Base-by-base conservation (phyloP, 306 rosid species). In the Citrullus colocynthis region DNA sequence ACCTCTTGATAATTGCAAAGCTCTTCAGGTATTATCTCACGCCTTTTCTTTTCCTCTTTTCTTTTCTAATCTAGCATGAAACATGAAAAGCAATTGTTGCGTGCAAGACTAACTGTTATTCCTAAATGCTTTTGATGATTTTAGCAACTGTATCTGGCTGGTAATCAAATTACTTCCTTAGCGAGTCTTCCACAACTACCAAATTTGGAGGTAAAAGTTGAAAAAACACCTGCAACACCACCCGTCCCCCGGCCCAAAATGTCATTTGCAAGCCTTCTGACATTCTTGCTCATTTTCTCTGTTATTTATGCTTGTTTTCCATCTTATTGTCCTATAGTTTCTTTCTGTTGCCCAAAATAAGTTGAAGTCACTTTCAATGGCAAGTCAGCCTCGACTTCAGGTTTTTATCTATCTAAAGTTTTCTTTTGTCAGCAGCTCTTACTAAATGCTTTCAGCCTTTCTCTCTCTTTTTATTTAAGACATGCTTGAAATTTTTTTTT, bases 261-360 rank as follows among this genome's bases (percentile, higher is more conserved):
- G 55, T 70, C 78, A 52, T 79, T 83, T 30, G 36, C 48, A 51
- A 15, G 67, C 63, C 62, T 30, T 32, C 72, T 15, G 48, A 51
- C 37, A 30, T 66, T 52, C 62, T 85, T 59, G 57, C 49, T 66
- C 59, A 37, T 13, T 55, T 15, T 78, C 42, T 80, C 4, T n/a
- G 54, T 34, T 12, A 14, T 24, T 75, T 61, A 17, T 62, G 44
- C 41, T 79, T 45, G 66, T 39, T 66, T 79, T 52, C 24, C 34
- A 42, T 32, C 51, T 49, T 49, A 55, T 81, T 63, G 51, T 75
- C 83, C 76, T 73, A 73, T 88, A 95, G 97, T 95, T 95, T 84
- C 99, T 95, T 57, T 95, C 99, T 24, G 96, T 95, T 70, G 99
- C 99, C 84, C 99, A 95, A 82, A 95, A 95, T 87, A 92, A 95